These are phyloP conservation scores for Domatiomyces globalis DNA, from an alignment of 2,329 filamentous ascomycete species.

Conservation along the genomic window DNA sequence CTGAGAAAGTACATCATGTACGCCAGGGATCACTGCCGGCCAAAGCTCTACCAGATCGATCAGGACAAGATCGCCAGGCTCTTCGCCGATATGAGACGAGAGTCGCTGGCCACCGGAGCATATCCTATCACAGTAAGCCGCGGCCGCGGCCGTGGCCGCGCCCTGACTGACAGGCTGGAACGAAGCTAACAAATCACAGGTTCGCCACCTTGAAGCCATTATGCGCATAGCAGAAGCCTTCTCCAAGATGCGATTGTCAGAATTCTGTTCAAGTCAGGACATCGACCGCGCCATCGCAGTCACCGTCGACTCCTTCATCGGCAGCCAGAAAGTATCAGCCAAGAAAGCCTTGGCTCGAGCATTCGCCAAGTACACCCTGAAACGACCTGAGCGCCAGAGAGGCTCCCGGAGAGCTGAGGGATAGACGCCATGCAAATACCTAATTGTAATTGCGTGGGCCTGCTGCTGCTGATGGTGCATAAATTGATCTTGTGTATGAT, in stretches of 20 bases:
- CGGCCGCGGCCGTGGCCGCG: not conserved
- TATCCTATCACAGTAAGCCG: slow-evolving; percentile 88
- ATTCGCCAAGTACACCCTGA: slow-evolving; percentile 69
- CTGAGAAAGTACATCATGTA: slow-evolving; percentile 95
- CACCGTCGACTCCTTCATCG: slow-evolving; percentile 89
- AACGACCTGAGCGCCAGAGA: not conserved
- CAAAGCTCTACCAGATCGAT: slow-evolving; percentile 94
- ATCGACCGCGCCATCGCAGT: slow-evolving; percentile 96
- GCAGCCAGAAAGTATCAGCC: slow-evolving; percentile 90
- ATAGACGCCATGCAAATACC: too few relatives aligned
- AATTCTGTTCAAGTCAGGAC: slow-evolving; percentile 79
- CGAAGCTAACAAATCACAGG: slow-evolving; percentile 37
- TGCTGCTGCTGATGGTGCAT: too few relatives aligned
- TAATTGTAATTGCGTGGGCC: too few relatives aligned
- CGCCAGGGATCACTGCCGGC: slow-evolving; percentile 72
- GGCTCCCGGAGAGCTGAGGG: too few relatives aligned
- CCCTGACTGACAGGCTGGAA: not conserved
- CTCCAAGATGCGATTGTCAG: slow-evolving; percentile 93
- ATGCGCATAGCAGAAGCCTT: slow-evolving; percentile 91
- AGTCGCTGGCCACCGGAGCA: slow-evolving; percentile 82
- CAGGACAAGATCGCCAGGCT: slow-evolving; percentile 90
- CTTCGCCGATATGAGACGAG: slow-evolving; percentile 90
- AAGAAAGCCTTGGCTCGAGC: slow-evolving; percentile 90
- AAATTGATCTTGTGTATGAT: too few relatives aligned
- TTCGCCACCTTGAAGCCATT: slow-evolving; percentile 93